Percentiles rank a stretch among this genome's conserved stretches.
phyloP scores from a whole-genome alignment of 1,139 yeast genomes.

The Hanseniaspora uvarum region DNA sequence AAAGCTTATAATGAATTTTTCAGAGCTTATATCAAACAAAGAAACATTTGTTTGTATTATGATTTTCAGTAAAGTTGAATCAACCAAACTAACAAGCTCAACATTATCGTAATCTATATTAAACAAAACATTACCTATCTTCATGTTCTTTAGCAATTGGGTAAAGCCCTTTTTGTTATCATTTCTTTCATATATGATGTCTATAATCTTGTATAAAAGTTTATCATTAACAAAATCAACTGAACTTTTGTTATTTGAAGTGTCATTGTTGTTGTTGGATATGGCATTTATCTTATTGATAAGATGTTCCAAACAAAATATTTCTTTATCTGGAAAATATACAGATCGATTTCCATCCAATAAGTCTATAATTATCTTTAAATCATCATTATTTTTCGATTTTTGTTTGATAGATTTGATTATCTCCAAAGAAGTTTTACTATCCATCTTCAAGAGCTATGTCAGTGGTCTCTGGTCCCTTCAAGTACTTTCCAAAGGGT shows the following conservation, averaged over 20 bases:
- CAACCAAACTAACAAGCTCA: not conserved
- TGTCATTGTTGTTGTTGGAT: constrained; percentile 34
- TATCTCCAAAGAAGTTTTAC: constrained; percentile 30
- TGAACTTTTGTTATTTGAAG: constrained; percentile 36
- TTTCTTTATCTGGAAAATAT: constrained; percentile 51
- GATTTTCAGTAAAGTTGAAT: not conserved
- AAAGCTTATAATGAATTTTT: constrained; percentile 2
- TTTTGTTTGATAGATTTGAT: constrained; percentile 58
- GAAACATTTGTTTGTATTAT: constrained; percentile 5
- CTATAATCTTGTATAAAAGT: constrained; percentile 1
- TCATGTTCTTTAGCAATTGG: constrained; percentile 35
- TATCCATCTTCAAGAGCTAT: not conserved
- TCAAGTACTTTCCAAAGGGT: not conserved
- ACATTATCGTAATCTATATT: constrained; percentile 15
- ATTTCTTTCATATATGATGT: not conserved
- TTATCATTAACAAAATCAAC: constrained; percentile 37
- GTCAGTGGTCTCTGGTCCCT: not conserved
- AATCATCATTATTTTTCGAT: constrained; percentile 37
- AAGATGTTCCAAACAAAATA: constrained; percentile 55
- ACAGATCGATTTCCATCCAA: constrained; percentile 29
- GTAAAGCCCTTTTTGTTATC: constrained; percentile 24
- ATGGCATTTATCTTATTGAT: constrained; percentile 48
- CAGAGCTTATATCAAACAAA: constrained; percentile 1
- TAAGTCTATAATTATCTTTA: constrained; percentile 38
- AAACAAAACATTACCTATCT: constrained; percentile 32